Evolutionary conservation across 1,284 basidiomycete species (phyloP).

Genomic region (Marasmius fiardii): DNA sequence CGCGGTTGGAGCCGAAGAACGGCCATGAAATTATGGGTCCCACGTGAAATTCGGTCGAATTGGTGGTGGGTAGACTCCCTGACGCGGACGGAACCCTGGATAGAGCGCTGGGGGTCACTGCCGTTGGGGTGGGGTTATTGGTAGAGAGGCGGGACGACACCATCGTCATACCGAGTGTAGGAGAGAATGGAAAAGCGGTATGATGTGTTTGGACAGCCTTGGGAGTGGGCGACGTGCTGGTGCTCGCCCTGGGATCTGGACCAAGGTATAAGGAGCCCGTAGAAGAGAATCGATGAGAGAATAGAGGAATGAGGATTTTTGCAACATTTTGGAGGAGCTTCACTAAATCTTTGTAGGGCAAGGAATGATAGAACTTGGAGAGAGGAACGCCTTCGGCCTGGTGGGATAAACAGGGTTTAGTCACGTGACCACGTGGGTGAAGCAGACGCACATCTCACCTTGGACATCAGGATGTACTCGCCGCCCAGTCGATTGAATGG

Average conservation of each 20-base stretch:
- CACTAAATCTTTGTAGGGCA: constrained; percentile 58
- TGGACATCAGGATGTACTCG: constrained; percentile 82
- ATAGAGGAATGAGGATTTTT: constrained; percentile 63
- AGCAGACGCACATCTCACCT: constrained; percentile 49
- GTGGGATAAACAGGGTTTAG: constrained; percentile 8
- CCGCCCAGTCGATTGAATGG: constrained; percentile 79
- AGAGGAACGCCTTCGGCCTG: constrained; percentile 72
- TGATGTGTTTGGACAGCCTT: constrained; percentile 34
- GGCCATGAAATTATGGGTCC: constrained; percentile 84
- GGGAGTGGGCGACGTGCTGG: constrained; percentile 25
- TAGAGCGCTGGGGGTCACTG: not conserved
- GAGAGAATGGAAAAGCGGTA: constrained; percentile 39
- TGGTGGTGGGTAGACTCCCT: not conserved
- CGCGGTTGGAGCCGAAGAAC: constrained; percentile 79
- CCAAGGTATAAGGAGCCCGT: constrained; percentile 72
- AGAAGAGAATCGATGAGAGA: constrained; percentile 66
- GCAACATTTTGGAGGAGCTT: constrained; percentile 67
- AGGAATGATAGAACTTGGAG: constrained; percentile 60
- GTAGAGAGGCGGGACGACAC: constrained; percentile 13
- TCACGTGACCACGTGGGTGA: constrained; percentile 5
- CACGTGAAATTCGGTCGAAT: constrained; percentile 47
- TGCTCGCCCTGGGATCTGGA: constrained; percentile 33
- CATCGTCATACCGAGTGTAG: constrained; percentile 27
- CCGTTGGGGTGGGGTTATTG: not conserved
- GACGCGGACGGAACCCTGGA: not conserved